phyloP scores from a whole-genome alignment of 441 rosid genomes.

The Theobroma grandiflorum region DNA sequence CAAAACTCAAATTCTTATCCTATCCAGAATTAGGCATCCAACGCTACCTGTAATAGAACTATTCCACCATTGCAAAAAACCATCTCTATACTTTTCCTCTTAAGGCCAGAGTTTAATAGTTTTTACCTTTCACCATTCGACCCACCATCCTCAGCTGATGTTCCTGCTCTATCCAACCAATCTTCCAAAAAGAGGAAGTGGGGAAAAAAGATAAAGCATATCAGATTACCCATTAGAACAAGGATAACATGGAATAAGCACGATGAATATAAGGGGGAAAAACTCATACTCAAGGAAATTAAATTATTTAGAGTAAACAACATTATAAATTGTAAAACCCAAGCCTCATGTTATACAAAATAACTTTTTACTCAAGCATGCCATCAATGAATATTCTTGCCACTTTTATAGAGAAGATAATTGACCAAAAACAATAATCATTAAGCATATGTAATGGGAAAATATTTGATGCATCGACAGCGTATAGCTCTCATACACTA shows the following conservation, averaged over 20 bases:
- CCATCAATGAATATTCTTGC: neutral
- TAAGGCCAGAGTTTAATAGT: neutral
- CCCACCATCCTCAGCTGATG: slow-evolving; percentile 63
- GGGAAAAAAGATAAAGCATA: slow-evolving; percentile 21
- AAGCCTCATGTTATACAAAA: neutral
- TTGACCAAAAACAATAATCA: neutral
- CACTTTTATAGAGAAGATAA: neutral
- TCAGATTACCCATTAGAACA: slow-evolving; percentile 24
- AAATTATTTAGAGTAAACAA: neutral
- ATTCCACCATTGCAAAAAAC: neutral
- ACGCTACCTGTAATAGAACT: neutral
- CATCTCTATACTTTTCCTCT: neutral
- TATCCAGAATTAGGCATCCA: neutral
- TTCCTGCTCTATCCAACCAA: slow-evolving; percentile 65
- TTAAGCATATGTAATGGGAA: neutral
- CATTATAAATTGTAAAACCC: neutral
- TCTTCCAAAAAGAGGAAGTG: slow-evolving; percentile 44
- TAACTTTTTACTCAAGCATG: neutral
- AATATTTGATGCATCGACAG: too few relatives aligned
- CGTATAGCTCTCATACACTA: too few relatives aligned
- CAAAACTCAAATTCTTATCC: neutral
- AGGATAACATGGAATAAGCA: slow-evolving; percentile 19
- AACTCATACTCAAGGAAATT: neutral
- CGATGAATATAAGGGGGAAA: neutral
- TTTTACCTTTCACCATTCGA: slow-evolving; percentile 76